Percentiles rank a stretch among this genome's conserved stretches.
phyloP scores from a whole-genome alignment of 768 basidiomycete genomes.

The Leucogyrophana mollusca region DNA sequence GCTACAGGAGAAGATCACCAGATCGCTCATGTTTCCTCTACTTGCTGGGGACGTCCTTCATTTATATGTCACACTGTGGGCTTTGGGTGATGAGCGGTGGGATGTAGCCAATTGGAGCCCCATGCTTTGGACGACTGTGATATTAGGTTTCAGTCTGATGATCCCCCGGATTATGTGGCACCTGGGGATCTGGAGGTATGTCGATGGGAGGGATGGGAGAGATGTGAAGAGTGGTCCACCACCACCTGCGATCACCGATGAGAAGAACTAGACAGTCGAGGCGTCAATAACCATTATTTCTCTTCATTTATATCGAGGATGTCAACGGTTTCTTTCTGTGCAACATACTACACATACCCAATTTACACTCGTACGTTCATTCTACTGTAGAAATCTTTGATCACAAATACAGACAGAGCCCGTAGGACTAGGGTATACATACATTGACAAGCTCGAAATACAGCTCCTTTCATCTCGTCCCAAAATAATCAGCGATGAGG shows the following conservation, averaged over 20 bases:
- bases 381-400: conserved; percentile 6
- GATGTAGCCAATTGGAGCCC: conserved; percentile 59
- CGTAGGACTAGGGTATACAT: conserved; percentile 17
- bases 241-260: background rate
- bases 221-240: background rate
- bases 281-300: conserved; percentile 11
- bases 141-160: conserved; percentile 63
- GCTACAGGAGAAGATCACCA: conserved; percentile 71
- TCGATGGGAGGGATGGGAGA: conserved; percentile 57
- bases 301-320: conserved; percentile 17
- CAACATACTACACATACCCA: conserved; percentile 1
- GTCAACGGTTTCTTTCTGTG: too few species aligned
- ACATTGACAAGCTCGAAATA: background rate
- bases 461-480: background rate
- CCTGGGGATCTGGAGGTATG: conserved; percentile 71
- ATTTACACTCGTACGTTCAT: conserved; percentile 4
- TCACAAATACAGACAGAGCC: conserved; percentile 10
- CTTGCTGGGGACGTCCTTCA: conserved; percentile 70
- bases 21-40: conserved; percentile 63
- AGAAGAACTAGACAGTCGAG: conserved; percentile 12
- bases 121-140: conserved; percentile 66
- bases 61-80: conserved; percentile 69
- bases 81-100: conserved; percentile 71
- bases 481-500: background rate
- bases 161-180: conserved; percentile 75